A percentile compares a stretch with the other conserved stretches of the same genome.
Conservation (phyloP, 306 rosid species). For the Chamaecrista fasciculata region DNA sequence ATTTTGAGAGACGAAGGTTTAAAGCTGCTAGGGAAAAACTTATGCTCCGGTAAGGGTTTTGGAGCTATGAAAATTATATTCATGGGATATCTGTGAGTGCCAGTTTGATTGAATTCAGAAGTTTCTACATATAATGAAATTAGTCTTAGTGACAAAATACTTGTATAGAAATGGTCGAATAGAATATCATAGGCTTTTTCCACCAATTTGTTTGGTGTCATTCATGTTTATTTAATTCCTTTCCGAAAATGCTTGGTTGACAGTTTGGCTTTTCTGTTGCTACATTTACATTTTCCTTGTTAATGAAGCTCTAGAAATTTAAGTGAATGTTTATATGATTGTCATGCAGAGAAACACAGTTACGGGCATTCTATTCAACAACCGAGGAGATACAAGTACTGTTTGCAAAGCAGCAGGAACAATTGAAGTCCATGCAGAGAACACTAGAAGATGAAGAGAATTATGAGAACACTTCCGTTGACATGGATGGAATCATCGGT, state of each 20-base stretch:
- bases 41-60: slow-evolving; percentile 75
- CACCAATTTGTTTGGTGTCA: slow-evolving; percentile 10
- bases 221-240: slow-evolving; percentile 20
- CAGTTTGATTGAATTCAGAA: neutral
- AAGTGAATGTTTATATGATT: slow-evolving; percentile 15
- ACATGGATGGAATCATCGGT: slow-evolving; percentile 50
- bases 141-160: neutral
- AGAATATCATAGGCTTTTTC: slow-evolving; percentile 16
- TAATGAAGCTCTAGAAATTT: slow-evolving; percentile 24
- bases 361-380: slow-evolving; percentile 90
- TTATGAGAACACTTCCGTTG: slow-evolving; percentile 73
- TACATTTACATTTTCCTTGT: slow-evolving; percentile 1
- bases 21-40: slow-evolving; percentile 92
- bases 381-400: slow-evolving; percentile 82
- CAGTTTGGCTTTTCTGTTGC: slow-evolving; percentile 27
- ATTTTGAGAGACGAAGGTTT: slow-evolving; percentile 77
- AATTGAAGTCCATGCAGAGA: slow-evolving; percentile 85
- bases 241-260: neutral
- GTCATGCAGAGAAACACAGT: slow-evolving; percentile 79
- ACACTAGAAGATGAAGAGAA: slow-evolving; percentile 93
- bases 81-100: neutral
- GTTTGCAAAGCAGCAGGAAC: slow-evolving; percentile 89
- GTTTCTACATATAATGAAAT: neutral
- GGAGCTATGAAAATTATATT: slow-evolving; percentile 2
- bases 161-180: neutral